Base-by-base conservation (phyloP, 108 stramenopile genomes). In the Craspedostauros australis region DNA sequence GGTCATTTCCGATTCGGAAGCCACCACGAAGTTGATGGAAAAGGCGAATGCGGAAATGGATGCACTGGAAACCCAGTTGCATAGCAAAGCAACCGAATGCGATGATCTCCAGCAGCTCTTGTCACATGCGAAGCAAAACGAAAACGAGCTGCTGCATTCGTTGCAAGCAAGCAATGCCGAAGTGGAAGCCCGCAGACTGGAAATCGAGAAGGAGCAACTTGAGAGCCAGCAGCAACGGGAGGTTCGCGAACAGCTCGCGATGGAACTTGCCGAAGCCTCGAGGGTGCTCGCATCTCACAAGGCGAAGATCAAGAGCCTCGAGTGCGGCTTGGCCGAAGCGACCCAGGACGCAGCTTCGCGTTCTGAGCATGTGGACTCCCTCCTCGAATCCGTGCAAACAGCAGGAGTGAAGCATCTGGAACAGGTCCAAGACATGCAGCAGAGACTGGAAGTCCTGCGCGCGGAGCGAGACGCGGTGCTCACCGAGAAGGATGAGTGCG, bases 231-330 rank as follows among this genome's bases (percentile, higher is more conserved):
- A n/a, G n/a, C n/a, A n/a, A n/a, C n/a, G n/a, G n/a, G n/a, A n/a
- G n/a, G n/a, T 44, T 11, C 51, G 50, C 8, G 50, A 50, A 33
- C 39, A 52, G 4, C 18, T 41, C 2, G 60, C 27, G 11, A n/a
- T 39, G 20, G 23, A 53, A 44, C 60, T 62, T 1, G 16, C 50
- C 4, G 39, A 54, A 20, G 50, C 60, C 18, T 52, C 32, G 19
- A 7, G 31, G 16, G 39, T 62, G n/a, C 16, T 53, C 15, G 30
- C 15, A 7, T 16, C 38, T 21, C 49, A 62, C 50, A 62, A 62
- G 30, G 39, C 5, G 8, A 16, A 8, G 2, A 40, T 62, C 3
- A 1, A 6, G 6, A 38, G 14, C 18, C 9, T 39, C 7, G 51
- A 62, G 25, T 18, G 29, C 5, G 9, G 26, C 5, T 11, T 14